phyloP scores from a whole-genome alignment of 2,329 filamentous ascomycete species.

The Colletotrichum coccodes region DNA sequence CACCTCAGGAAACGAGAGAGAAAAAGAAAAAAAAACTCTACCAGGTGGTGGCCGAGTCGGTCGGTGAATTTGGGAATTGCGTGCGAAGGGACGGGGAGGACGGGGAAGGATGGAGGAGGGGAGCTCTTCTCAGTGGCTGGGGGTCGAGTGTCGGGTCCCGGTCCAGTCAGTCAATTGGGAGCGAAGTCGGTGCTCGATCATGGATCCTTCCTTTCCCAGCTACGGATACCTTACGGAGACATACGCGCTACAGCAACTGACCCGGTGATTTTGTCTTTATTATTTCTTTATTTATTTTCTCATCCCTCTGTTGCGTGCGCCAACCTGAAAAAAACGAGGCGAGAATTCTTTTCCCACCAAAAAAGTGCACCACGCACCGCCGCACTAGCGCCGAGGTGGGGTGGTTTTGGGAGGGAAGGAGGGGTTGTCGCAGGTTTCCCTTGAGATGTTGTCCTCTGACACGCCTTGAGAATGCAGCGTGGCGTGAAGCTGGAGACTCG shows the following conservation, averaged over 20 bases:
- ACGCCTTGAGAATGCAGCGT: constrained; percentile 25
- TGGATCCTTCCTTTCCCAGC: not conserved
- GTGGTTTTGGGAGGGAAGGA: constrained; percentile 24
- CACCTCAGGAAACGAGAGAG: not conserved
- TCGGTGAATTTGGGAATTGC: constrained; percentile 30
- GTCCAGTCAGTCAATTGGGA: constrained; percentile 20
- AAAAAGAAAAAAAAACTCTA: constrained; percentile 23
- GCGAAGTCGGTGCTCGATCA: constrained; percentile 27
- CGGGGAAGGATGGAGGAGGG: not conserved
- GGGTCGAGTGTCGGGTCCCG: constrained; percentile 14
- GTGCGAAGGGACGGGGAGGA: constrained; percentile 20
- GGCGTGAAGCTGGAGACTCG: constrained; percentile 14
- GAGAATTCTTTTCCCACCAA: constrained; percentile 9
- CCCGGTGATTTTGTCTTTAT: constrained; percentile 5
- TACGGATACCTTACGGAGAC: not conserved
- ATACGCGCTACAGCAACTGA: not conserved
- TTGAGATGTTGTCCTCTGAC: constrained; percentile 24
- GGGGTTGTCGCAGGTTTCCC: constrained; percentile 31
- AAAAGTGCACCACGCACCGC: not conserved
- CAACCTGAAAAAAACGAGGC: constrained; percentile 7
- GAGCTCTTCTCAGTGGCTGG: constrained; percentile 22
- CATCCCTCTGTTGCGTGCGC: not conserved
- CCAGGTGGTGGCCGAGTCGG: constrained; percentile 23
- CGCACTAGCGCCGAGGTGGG: constrained; percentile 21
- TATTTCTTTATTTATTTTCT: not conserved